Percentiles rank a stretch among this genome's conserved stretches.
Evolutionary conservation across 2,329 filamentous ascomycete species (phyloP).

Genomic region (Xylariomycetidae sp.): DNA sequence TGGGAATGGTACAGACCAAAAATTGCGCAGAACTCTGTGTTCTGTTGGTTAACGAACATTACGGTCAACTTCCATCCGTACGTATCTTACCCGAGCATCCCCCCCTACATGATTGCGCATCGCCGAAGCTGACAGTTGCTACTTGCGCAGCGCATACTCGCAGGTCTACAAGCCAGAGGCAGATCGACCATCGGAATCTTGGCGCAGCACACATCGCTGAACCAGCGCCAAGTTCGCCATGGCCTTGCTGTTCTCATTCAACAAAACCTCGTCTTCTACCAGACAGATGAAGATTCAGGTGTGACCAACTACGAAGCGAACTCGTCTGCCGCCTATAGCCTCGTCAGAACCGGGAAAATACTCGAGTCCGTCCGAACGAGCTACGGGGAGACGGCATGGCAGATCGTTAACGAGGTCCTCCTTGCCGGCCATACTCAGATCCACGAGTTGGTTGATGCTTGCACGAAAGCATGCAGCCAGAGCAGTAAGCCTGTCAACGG

Average conservation of each 20-base stretch:
- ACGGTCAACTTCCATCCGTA: slow-evolving; percentile 91
- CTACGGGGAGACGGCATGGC: slow-evolving; percentile 69
- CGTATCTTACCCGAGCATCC: slow-evolving; percentile 28
- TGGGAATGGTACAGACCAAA: slow-evolving; percentile 51
- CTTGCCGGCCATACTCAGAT: slow-evolving; percentile 73
- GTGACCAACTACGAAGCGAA: slow-evolving; percentile 81
- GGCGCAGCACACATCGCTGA: slow-evolving; percentile 66
- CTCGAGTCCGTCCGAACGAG: slow-evolving; percentile 68
- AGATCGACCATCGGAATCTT: slow-evolving; percentile 69
- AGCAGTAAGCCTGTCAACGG: background rate
- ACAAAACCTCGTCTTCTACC: slow-evolving; percentile 78
- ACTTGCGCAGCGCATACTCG: slow-evolving; percentile 70
- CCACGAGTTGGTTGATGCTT: slow-evolving; percentile 63
- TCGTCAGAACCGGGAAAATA: slow-evolving; percentile 78
- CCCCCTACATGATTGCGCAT: background rate
- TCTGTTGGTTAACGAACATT: slow-evolving; percentile 82
- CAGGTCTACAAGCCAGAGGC: slow-evolving; percentile 71
- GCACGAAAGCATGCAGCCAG: no score
- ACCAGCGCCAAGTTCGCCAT: slow-evolving; percentile 70
- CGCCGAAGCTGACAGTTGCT: slow-evolving; percentile 9
- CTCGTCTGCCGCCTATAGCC: slow-evolving; percentile 70
- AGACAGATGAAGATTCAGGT: slow-evolving; percentile 57
- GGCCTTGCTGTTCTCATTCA: slow-evolving; percentile 82
- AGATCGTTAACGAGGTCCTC: slow-evolving; percentile 70
- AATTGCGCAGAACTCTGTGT: slow-evolving; percentile 82